Conservation (phyloP, 1,284 basidiomycete species). For the Heterobasidion annosum region DNA sequence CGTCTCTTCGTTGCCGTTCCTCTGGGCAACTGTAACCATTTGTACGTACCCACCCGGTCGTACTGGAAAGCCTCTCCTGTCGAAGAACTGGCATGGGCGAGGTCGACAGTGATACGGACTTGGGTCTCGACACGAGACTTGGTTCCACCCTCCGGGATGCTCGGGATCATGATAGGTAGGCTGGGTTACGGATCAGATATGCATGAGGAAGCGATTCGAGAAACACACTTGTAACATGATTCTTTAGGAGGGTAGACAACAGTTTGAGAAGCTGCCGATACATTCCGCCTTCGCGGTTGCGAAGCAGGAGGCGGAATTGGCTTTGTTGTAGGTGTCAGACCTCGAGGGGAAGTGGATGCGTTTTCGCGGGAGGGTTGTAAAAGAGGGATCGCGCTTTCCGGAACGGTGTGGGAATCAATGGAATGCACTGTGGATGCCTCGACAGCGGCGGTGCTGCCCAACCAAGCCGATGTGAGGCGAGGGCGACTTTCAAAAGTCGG, state of each 20-base stretch:
- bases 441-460: background rate
- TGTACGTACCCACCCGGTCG: constrained; percentile 75
- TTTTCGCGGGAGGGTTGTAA: constrained; percentile 1
- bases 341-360: constrained; percentile 15
- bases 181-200: constrained; percentile 23
- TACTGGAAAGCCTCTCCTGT: constrained; percentile 51
- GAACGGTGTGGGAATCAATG: background rate
- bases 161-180: constrained; percentile 74
- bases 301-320: constrained; percentile 49
- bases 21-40: constrained; percentile 70
- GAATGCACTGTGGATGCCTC: background rate
- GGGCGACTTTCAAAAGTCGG: background rate
- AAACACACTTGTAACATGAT: constrained; percentile 60
- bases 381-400: constrained; percentile 5
- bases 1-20: constrained; percentile 78
- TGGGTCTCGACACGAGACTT: constrained; percentile 94
- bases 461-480: constrained; percentile 4
- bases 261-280: constrained; percentile 36
- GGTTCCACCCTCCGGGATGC: constrained; percentile 77
- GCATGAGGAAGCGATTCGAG: constrained; percentile 5
- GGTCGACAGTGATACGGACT: constrained; percentile 72
- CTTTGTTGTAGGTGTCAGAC: constrained; percentile 33
- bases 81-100: constrained; percentile 59
- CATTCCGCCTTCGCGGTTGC: constrained; percentile 37
- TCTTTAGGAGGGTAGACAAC: constrained; percentile 65